Percentiles rank a stretch among this genome's conserved stretches.
phyloP scores from a whole-genome alignment of 2,329 filamentous ascomycete genomes.

The Pseudonectria buxi region DNA sequence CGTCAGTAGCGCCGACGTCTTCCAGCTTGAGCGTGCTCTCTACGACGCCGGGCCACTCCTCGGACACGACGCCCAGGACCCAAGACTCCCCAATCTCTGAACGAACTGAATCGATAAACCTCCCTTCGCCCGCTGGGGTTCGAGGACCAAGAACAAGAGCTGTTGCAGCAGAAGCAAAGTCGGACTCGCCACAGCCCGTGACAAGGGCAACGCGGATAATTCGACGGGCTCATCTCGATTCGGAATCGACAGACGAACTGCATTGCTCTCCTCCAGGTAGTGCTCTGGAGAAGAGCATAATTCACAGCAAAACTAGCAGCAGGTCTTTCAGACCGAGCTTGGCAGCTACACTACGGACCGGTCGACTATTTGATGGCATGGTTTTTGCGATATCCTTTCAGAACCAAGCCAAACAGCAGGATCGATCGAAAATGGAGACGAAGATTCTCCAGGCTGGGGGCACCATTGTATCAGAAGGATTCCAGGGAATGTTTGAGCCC shows the following conservation, averaged over 20 bases:
- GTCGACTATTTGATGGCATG: slow-evolving; percentile 67
- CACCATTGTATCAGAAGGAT: slow-evolving; percentile 63
- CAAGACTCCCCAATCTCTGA: slow-evolving; percentile 25
- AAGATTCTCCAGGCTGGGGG: slow-evolving; percentile 68
- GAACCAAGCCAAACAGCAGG: slow-evolving; percentile 32
- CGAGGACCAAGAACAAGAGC: slow-evolving; percentile 14
- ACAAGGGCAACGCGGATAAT: slow-evolving; percentile 14
- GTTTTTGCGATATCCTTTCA: slow-evolving; percentile 77
- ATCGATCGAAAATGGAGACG: slow-evolving; percentile 44
- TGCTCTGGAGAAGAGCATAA: slow-evolving; percentile 32
- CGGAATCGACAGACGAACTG: slow-evolving; percentile 44
- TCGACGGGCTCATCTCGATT: slow-evolving; percentile 25
- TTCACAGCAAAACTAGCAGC: slow-evolving; percentile 19
- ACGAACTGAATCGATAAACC: slow-evolving; percentile 12
- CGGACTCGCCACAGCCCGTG: slow-evolving; percentile 22
- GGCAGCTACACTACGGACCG: slow-evolving; percentile 17
- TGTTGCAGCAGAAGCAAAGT: slow-evolving; percentile 10
- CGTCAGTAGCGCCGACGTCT: slow-evolving; percentile 15
- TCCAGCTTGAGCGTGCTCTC: slow-evolving; percentile 36
- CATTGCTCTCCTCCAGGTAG: slow-evolving; percentile 32
- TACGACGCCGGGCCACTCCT: slow-evolving; percentile 32
- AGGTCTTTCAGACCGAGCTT: slow-evolving; percentile 23
- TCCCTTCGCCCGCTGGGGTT: slow-evolving; percentile 18
- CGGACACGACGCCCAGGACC: slow-evolving; percentile 30
- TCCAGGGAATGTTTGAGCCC: slow-evolving; percentile 69